These are phyloP conservation scores for Termitomyces sp. DNA, from an alignment of 768 basidiomycete species.

Conservation along the genomic window DNA sequence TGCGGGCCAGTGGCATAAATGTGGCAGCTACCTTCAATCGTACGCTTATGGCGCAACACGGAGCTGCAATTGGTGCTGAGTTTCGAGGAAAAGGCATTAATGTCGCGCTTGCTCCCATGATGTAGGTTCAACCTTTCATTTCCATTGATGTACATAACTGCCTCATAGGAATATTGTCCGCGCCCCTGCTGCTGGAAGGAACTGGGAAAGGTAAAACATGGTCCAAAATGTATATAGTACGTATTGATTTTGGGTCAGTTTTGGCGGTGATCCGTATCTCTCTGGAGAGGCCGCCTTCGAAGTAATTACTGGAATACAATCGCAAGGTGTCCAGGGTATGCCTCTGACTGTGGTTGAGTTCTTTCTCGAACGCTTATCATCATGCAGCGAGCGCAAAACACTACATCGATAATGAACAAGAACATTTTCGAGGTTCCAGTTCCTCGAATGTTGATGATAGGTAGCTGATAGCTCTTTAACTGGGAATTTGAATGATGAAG, in stretches of 20 bases:
- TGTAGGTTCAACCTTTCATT: constrained; percentile 22
- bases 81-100: constrained; percentile 57
- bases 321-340: constrained; percentile 42
- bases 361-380: neutral
- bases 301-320: constrained; percentile 47
- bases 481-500: neutral
- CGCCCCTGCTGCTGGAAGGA: constrained; percentile 41
- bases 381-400: constrained; percentile 34
- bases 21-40: constrained; percentile 50
- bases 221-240: neutral
- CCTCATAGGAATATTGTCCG: constrained; percentile 36
- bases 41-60: constrained; percentile 50
- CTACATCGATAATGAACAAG: constrained; percentile 44
- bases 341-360: neutral
- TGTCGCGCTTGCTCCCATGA: constrained; percentile 45
- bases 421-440: constrained; percentile 37
- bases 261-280: constrained; percentile 48
- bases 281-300: constrained; percentile 50
- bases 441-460: constrained; percentile 40
- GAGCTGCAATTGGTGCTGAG: constrained; percentile 52
- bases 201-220: constrained; percentile 43
- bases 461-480: constrained; percentile 15
- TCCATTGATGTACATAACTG: neutral
- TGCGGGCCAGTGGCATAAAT: constrained; percentile 36
- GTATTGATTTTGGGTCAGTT: constrained; percentile 19